Evolutionary conservation across 257 asterid genomes (phyloP).

Genomic region (Primulina huaijiensis): DNA sequence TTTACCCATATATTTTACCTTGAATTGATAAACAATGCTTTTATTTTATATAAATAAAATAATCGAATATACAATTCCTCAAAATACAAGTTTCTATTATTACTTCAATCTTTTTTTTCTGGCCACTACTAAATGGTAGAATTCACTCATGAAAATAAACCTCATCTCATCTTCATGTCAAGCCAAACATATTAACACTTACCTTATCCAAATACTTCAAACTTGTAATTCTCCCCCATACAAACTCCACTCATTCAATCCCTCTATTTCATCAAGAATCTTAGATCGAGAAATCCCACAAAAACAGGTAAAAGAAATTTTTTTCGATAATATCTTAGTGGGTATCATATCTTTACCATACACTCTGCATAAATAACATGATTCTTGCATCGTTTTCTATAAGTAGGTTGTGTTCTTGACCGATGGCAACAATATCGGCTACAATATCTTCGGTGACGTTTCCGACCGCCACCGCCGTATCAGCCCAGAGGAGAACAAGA

Average conservation of each 20-base stretch:
- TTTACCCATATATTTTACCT: no score
- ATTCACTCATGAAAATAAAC: constrained; percentile 22
- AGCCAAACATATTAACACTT: constrained; percentile 52
- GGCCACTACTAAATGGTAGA: constrained; percentile 30
- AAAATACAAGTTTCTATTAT: not conserved
- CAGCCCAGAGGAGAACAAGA: constrained; percentile 38
- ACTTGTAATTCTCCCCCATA: constrained; percentile 38
- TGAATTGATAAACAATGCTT: no score
- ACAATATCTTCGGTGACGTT: constrained; percentile 42
- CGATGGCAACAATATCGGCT: constrained; percentile 56
- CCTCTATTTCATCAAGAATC: constrained; percentile 32
- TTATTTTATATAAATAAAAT: no score
- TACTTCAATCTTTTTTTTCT: constrained; percentile 21
- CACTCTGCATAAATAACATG: not conserved
- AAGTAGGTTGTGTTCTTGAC: constrained; percentile 30
- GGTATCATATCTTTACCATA: not conserved
- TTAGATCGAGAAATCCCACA: constrained; percentile 23
- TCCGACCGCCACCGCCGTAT: constrained; percentile 35
- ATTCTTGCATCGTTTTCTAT: constrained; percentile 20
- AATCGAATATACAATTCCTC: not conserved
- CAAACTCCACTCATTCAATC: constrained; percentile 34
- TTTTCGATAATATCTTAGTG: not conserved
- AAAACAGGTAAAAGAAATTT: constrained; percentile 27
- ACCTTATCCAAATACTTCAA: constrained; percentile 53
- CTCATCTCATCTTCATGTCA: constrained; percentile 41